These are phyloP conservation scores for Colletotrichum scovillei DNA, from an alignment of 2,329 filamentous ascomycete species.

Conservation along the genomic window DNA sequence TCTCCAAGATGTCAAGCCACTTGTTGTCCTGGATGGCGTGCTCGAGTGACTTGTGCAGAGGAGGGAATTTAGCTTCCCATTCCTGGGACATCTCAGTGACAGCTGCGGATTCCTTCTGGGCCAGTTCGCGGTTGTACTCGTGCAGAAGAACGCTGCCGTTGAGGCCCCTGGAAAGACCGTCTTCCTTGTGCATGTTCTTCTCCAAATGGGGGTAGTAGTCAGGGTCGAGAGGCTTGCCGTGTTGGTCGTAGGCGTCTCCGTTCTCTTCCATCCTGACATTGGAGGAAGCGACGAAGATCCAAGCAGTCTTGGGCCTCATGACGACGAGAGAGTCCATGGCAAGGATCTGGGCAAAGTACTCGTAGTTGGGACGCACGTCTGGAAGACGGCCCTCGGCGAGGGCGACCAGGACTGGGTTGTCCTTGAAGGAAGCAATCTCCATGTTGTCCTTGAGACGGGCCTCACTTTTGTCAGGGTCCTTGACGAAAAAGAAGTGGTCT, in stretches of 20 bases:
- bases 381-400: conserved; percentile 68
- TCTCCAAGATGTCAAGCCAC: conserved; percentile 69
- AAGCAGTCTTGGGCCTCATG: conserved; percentile 67
- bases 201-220: conserved; percentile 67
- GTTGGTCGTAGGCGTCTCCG: conserved; percentile 54
- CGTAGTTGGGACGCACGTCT: conserved; percentile 70
- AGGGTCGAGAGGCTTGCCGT: conserved; percentile 55
- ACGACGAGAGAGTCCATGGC: conserved; percentile 64
- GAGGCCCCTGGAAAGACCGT: conserved; percentile 61
- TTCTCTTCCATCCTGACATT: conserved; percentile 61
- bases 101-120: conserved; percentile 67
- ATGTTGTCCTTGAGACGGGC: conserved; percentile 55
- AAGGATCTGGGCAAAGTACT: conserved; percentile 69
- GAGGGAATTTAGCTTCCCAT: conserved; percentile 70
- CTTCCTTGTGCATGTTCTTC: conserved; percentile 64
- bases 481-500: conserved; percentile 72
- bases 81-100: conserved; percentile 63
- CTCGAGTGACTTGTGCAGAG: conserved; percentile 64
- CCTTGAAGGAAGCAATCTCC: conserved; percentile 70
- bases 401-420: conserved; percentile 72
- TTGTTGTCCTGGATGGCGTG: conserved; percentile 60
- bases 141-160: conserved; percentile 64
- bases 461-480: conserved; percentile 64
- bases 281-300: conserved; percentile 68
- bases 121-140: conserved; percentile 66